Percentiles rank a stretch among this genome's conserved stretches.
Conservation (phyloP, 495 filamentous ascomycete species). For the Aspergillus sparsus region DNA sequence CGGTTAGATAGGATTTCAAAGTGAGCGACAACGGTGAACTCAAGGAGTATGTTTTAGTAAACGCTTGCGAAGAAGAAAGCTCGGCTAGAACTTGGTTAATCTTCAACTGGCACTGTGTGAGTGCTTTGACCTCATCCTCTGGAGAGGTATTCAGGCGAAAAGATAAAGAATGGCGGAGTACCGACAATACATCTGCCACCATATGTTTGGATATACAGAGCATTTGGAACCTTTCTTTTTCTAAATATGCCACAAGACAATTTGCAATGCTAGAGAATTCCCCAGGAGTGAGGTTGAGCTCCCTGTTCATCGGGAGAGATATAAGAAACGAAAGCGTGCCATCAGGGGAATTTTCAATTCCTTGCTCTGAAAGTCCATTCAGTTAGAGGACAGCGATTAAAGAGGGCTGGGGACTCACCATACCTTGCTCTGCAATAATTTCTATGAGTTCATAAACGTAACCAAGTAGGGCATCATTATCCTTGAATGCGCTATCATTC, state of each 20-base stretch:
- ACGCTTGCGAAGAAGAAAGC: conserved; percentile 59
- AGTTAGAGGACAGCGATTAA: conserved; percentile 11
- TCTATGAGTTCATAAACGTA: conserved; percentile 47
- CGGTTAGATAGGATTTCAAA: conserved; percentile 56
- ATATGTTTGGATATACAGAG: conserved; percentile 40
- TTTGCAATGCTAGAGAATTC: conserved; percentile 40
- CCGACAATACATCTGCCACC: conserved; percentile 34
- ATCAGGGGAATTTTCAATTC: conserved; percentile 41
- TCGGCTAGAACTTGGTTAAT: conserved; percentile 63
- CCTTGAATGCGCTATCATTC: conserved; percentile 33
- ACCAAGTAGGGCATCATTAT: conserved; percentile 37
- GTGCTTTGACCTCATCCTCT: conserved; percentile 50
- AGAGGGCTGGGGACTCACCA: background rate
- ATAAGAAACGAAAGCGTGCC: conserved; percentile 43
- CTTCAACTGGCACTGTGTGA: conserved; percentile 55
- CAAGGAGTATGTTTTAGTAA: conserved; percentile 52
- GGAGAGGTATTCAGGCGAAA: conserved; percentile 32
- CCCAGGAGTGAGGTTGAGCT: conserved; percentile 28
- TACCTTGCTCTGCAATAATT: conserved; percentile 46
- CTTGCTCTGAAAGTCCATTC: conserved; percentile 30
- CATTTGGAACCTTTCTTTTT: conserved; percentile 44
- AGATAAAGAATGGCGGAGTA: conserved; percentile 36
- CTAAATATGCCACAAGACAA: conserved; percentile 37
- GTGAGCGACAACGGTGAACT: conserved; percentile 50
- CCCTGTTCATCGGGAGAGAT: conserved; percentile 31